Evolutionary conservation across 257 asterid species (phyloP).

Genomic region (Salvia miltiorrhiza): DNA sequence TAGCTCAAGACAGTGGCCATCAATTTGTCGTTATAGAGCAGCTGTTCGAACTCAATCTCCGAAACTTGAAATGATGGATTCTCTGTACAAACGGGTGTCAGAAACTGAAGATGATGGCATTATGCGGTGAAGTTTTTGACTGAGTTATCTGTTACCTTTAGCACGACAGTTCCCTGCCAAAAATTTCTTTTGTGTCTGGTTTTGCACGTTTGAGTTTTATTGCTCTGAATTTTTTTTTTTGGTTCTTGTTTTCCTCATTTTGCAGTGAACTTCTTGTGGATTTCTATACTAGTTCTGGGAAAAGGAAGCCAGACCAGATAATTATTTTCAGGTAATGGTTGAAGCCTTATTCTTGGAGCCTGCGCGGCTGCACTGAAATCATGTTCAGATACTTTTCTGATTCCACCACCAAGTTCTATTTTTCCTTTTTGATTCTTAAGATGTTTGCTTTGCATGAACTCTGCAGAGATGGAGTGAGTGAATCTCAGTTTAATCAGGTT

Average conservation of each 20-base stretch:
- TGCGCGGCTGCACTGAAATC: background rate
- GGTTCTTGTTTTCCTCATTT: background rate
- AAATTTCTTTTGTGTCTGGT: background rate
- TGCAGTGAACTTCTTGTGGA: constrained; percentile 77
- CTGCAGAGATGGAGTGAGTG: constrained; percentile 89
- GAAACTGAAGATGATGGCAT: constrained; percentile 82
- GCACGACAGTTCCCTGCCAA: background rate
- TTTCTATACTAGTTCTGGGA: constrained; percentile 66
- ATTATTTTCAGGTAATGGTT: constrained; percentile 69
- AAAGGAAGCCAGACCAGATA: constrained; percentile 82
- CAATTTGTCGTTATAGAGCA: constrained; percentile 78
- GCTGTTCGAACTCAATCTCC: constrained; percentile 93
- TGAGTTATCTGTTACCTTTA: background rate
- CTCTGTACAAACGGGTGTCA: constrained; percentile 54
- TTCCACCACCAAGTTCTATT: background rate
- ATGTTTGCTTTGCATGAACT: background rate
- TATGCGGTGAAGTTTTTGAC: constrained; percentile 44
- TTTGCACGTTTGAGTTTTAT: background rate
- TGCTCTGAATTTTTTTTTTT: background rate
- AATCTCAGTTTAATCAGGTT: constrained; percentile 82
- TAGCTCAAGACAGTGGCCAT: constrained; percentile 91
- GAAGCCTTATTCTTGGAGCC: background rate
- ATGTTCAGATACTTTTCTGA: background rate
- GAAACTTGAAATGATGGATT: constrained; percentile 84
- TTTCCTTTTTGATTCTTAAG: too few species aligned